Evolutionary conservation across 2,329 filamentous ascomycete genomes (phyloP).

Genomic region (Ceratocystiopsis sp.): DNA sequence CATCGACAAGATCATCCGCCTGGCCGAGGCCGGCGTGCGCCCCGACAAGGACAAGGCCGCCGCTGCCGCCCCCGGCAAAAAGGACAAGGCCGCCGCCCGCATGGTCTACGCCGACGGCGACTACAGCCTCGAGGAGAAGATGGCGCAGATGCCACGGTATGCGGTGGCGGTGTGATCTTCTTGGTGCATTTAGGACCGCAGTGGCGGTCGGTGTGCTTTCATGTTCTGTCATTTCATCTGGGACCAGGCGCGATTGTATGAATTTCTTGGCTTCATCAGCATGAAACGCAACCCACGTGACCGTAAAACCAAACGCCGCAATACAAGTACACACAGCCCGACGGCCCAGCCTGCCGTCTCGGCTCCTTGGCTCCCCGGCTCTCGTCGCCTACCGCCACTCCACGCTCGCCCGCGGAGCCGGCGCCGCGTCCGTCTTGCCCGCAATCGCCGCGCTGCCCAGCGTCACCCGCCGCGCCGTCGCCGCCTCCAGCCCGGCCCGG

Average conservation of each 20-base stretch:
- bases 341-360: too few species aligned
- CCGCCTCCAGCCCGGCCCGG: slow-evolving; percentile 17
- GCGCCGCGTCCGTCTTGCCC: neutral
- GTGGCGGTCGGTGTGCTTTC: too few species aligned
- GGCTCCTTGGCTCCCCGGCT: too few species aligned
- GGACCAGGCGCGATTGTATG: too few species aligned
- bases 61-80: slow-evolving; percentile 18
- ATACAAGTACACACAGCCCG: too few species aligned
- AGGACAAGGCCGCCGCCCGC: slow-evolving; percentile 30
- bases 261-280: too few species aligned
- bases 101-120: slow-evolving; percentile 73
- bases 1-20: slow-evolving; percentile 47
- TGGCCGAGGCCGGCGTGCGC: slow-evolving; percentile 44
- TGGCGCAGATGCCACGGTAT: slow-evolving; percentile 65
- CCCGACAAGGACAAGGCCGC: slow-evolving; percentile 32
- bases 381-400: slow-evolving; percentile 10
- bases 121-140: slow-evolving; percentile 74
- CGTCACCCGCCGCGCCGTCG: slow-evolving; percentile 7
- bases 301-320: too few species aligned
- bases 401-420: slow-evolving; percentile 9
- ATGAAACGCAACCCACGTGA: neutral
- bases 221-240: too few species aligned
- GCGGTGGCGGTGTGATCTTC: slow-evolving; percentile 18
- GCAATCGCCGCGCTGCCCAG: neutral
- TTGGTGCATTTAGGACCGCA: too few species aligned